Percentiles rank a stretch among this genome's conserved stretches.
Evolutionary conservation across 169 alveolate genomes (phyloP).

Genomic region (Besnoitia besnoiti): DNA sequence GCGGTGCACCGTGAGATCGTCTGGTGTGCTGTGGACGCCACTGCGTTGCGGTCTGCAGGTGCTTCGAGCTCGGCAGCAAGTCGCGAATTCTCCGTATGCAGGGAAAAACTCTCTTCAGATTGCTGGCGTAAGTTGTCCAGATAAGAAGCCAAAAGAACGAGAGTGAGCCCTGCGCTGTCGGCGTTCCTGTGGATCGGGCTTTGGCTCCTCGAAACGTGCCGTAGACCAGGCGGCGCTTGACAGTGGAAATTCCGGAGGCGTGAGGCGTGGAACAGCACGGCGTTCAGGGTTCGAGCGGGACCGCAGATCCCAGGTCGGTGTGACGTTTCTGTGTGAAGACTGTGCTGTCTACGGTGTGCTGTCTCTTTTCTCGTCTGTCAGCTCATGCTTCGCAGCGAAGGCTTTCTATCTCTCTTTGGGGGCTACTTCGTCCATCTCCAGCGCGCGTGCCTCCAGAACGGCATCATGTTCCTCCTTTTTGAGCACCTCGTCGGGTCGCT

Average conservation of each 20-base stretch:
- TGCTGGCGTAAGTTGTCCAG: conserved; percentile 23
- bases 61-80: conserved; percentile 64
- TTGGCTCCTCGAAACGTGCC: no score
- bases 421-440: conserved; percentile 66
- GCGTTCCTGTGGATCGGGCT: no score
- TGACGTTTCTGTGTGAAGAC: no score
- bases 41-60: conserved; percentile 43
- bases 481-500: conserved; percentile 28
- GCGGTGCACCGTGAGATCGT: no score
- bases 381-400: conserved; percentile 60
- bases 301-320: no score
- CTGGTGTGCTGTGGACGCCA: no score
- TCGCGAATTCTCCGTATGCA: conserved; percentile 48
- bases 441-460: conserved; percentile 70
- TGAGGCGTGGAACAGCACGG: no score
- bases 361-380: background rate
- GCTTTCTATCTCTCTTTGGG: conserved; percentile 53
- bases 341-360: background rate
- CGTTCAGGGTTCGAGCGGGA: no score
- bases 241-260: no score
- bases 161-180: no score
- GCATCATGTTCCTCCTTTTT: conserved; percentile 54
- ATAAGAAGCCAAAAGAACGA: no score
- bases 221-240: background rate
- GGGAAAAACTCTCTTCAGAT: conserved; percentile 45